Evolutionary conservation across 768 basidiomycete species (phyloP).

Genomic region (Pholiota conissans): DNA sequence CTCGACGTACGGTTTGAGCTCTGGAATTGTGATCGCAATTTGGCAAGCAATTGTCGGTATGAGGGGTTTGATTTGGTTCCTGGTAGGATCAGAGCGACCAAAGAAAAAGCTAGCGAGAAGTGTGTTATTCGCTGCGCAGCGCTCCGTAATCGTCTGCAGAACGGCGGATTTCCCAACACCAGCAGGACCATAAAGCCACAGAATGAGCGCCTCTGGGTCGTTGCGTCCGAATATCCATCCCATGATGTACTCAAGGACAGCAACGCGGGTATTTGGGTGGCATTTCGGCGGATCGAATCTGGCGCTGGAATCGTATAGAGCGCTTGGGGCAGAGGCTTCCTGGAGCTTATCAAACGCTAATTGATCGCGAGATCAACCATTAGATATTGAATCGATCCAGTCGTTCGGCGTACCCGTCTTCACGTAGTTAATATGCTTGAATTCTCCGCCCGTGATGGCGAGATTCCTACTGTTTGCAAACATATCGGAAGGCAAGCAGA

Average conservation of each 20-base stretch:
- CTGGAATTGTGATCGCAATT: conserved; percentile 11
- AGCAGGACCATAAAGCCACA: conserved; percentile 15
- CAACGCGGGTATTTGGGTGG: too few relatives aligned
- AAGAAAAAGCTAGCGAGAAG: too few relatives aligned
- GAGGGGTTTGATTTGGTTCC: conserved; percentile 8
- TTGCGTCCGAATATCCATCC: too few relatives aligned
- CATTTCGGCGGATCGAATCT: conserved; percentile 9
- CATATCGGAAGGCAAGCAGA: too few relatives aligned
- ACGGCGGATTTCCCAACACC: conserved; percentile 20
- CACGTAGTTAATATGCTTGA: not conserved
- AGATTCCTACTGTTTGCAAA: not conserved
- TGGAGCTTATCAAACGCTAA: too few relatives aligned
- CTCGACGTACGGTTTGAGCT: not conserved
- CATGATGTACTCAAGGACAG: too few relatives aligned
- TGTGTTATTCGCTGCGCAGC: conserved; percentile 3
- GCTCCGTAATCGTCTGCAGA: conserved; percentile 9
- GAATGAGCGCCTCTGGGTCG: too few relatives aligned
- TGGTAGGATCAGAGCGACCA: not conserved
- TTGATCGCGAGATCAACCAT: too few relatives aligned
- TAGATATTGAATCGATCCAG: too few relatives aligned
- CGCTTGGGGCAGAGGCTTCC: not conserved
- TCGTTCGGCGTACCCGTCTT: too few relatives aligned
- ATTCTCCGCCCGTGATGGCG: not conserved
- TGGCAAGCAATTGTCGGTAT: conserved; percentile 15
- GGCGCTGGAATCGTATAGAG: conserved; percentile 4